These are phyloP conservation scores for Pythium sp. DNA, from an alignment of 352 stramenopile species.

Conservation along the genomic window DNA sequence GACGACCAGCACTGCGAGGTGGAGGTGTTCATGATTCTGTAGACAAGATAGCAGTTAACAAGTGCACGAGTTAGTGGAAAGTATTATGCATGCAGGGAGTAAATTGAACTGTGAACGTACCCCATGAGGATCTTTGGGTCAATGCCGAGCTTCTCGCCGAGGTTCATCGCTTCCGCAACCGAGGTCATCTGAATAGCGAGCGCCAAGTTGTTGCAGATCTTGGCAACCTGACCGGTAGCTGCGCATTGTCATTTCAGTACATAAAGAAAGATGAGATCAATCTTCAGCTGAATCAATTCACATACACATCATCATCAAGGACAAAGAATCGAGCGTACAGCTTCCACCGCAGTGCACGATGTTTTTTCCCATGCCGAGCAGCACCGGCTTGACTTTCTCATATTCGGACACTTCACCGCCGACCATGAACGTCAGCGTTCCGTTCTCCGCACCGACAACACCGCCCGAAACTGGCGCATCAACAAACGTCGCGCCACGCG, in stretches of 20 bases:
- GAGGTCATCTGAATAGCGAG: constrained; percentile 96
- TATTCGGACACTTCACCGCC: constrained; percentile 69
- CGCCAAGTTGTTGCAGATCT: constrained; percentile 99
- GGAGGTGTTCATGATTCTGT: constrained; percentile 95
- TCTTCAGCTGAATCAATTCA: constrained; percentile 3
- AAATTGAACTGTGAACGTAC: constrained; percentile 21
- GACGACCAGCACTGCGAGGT: constrained; percentile 96
- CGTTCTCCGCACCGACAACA: constrained; percentile 94
- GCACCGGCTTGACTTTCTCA: constrained; percentile 69
- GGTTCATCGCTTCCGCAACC: constrained; percentile 95
- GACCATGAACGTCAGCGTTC: constrained; percentile 98
- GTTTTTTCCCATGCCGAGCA: constrained; percentile 93
- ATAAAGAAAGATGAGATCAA: neutral
- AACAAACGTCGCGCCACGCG: constrained; percentile 70
- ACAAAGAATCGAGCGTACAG: constrained; percentile 52
- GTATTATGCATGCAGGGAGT: neutral
- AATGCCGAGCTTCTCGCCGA: constrained; percentile 94
- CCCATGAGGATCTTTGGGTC: constrained; percentile 91
- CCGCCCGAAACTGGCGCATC: constrained; percentile 96
- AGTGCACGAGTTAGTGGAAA: neutral
- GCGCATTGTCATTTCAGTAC: neutral
- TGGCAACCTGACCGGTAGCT: constrained; percentile 86
- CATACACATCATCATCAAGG: constrained; percentile 16
- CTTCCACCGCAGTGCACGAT: constrained; percentile 91
- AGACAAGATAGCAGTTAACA: neutral